These are phyloP conservation scores for Starmerella sirachaensis DNA, from an alignment of 805 yeast species.

Conservation along the genomic window DNA sequence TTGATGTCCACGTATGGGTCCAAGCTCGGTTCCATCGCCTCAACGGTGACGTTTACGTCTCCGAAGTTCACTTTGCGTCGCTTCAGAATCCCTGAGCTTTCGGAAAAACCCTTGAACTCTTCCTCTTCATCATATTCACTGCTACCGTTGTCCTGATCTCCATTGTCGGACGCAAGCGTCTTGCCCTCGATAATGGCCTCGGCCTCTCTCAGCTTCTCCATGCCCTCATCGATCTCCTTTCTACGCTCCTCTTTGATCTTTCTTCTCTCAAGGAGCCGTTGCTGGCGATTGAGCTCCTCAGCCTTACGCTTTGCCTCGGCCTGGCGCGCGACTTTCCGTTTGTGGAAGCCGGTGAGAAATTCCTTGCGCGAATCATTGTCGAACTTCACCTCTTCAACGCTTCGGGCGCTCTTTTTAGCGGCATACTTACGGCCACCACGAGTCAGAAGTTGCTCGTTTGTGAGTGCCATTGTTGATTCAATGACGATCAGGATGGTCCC, in stretches of 20 bases:
- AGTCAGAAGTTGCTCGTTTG: conserved; percentile 74
- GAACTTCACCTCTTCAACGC: conserved; percentile 76
- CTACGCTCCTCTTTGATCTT: conserved; percentile 59
- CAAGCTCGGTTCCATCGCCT: conserved; percentile 37
- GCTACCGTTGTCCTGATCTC: conserved; percentile 21
- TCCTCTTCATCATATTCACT: conserved; percentile 24
- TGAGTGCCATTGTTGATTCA: conserved; percentile 19
- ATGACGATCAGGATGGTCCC: no score
- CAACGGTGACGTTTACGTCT: conserved; percentile 44
- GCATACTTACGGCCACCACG: conserved; percentile 70
- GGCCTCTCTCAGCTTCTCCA: conserved; percentile 44
- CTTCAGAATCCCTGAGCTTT: conserved; percentile 36
- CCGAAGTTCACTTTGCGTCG: conserved; percentile 32
- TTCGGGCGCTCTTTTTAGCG: conserved; percentile 43
- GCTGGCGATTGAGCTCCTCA: conserved; percentile 65
- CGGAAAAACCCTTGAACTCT: conserved; percentile 34
- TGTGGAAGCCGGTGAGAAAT: conserved; percentile 89
- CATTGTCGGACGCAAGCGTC: conserved; percentile 23
- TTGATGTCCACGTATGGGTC: conserved; percentile 62
- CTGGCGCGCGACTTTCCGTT: conserved; percentile 77
- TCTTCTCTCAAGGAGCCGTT: conserved; percentile 64
- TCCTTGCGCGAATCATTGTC: conserved; percentile 57
- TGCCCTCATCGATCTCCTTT: conserved; percentile 49
- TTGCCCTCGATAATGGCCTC: conserved; percentile 30
- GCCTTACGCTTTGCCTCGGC: conserved; percentile 69